phyloP scores from a whole-genome alignment of 371 early-diverging fungal species.

The Zopfochytrium polystomum region DNA sequence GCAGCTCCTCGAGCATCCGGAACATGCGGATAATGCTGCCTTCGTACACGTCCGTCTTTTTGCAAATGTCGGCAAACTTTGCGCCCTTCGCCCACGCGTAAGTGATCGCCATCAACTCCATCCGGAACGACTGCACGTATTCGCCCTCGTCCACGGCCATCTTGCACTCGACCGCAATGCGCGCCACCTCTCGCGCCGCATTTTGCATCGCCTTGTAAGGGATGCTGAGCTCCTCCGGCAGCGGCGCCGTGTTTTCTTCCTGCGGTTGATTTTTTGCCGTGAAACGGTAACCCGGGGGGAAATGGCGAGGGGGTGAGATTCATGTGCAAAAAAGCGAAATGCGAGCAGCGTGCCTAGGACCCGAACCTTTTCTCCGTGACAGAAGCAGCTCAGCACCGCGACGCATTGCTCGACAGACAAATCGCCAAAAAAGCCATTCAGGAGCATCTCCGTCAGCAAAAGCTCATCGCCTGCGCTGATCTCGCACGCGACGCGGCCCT shows the following conservation, averaged over 20 bases:
- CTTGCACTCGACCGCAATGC: constrained; percentile 85
- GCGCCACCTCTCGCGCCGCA: constrained; percentile 81
- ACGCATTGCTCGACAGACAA: constrained; percentile 86
- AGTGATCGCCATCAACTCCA: constrained; percentile 96
- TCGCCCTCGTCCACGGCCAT: constrained; percentile 74
- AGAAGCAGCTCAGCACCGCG: constrained; percentile 92
- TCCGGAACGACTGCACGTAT: constrained; percentile 78
- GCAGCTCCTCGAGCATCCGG: constrained; percentile 93
- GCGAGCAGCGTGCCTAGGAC: too few relatives aligned
- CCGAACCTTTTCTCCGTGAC: constrained; percentile 81
- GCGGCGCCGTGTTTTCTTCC: constrained; percentile 10
- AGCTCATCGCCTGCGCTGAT: constrained; percentile 97
- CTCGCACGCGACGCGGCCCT: constrained; percentile 99
- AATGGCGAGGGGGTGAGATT: constrained; percentile 3
- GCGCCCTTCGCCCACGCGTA: constrained; percentile 95
- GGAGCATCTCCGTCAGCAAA: constrained; percentile 97
- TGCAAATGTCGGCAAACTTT: constrained; percentile 93
- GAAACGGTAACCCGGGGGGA: not conserved
- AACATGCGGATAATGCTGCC: constrained; percentile 96
- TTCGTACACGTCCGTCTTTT: constrained; percentile 96
- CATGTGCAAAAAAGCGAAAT: not conserved
- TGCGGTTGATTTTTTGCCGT: not conserved
- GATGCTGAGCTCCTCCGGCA: constrained; percentile 73
- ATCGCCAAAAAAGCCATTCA: constrained; percentile 96
- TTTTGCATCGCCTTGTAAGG: constrained; percentile 84